phyloP scores from a whole-genome alignment of 73 alveolate genomes.

The Durusdinium trenchii region DNA sequence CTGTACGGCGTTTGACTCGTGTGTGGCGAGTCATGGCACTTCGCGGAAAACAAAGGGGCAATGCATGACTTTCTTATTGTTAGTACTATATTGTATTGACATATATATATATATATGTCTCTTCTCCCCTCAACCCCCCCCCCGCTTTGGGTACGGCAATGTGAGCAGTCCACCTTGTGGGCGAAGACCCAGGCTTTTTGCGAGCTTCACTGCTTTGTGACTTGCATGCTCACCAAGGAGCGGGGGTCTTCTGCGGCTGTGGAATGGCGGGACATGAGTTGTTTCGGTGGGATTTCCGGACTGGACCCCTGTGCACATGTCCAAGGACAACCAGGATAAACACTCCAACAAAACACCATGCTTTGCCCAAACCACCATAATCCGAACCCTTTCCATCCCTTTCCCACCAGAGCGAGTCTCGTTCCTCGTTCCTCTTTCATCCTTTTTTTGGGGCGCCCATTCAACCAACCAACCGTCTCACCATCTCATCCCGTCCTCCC shows the following conservation, averaged over 20 bases:
- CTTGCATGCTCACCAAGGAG: not conserved
- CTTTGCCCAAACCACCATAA: too few species aligned
- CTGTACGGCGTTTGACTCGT: too few species aligned
- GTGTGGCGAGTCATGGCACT: too few species aligned
- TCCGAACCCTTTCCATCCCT: too few species aligned
- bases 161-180: not conserved
- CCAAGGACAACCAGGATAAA: too few species aligned
- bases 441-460: not conserved
- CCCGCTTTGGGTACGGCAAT: not conserved
- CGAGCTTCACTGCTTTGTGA: conserved; percentile 38
- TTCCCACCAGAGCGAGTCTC: not conserved
- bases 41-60: too few species aligned
- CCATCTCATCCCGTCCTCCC: too few species aligned
- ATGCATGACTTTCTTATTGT: too few species aligned
- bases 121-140: conserved; percentile 48
- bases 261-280: not conserved
- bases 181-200: conserved; percentile 30
- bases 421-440: not conserved
- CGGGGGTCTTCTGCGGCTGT: not conserved
- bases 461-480: not conserved
- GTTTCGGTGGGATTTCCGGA: not conserved
- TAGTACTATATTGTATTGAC: too few species aligned
- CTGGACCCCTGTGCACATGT: too few species aligned
- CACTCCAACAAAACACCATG: too few species aligned
- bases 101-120: too few species aligned